Evolutionary conservation across 2,329 filamentous ascomycete genomes (phyloP).

Genomic region (Phialophora macrospora): DNA sequence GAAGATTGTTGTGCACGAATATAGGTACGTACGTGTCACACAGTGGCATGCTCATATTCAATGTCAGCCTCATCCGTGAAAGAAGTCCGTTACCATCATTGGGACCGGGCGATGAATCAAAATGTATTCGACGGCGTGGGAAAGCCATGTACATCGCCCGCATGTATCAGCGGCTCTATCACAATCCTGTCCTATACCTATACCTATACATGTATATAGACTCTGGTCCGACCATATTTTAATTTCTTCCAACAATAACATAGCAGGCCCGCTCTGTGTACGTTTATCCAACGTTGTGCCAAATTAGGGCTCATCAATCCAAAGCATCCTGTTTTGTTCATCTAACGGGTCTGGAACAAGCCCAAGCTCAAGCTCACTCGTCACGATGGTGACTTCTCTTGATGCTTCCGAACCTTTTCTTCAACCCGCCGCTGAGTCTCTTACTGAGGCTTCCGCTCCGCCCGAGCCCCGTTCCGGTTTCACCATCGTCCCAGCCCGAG

Average conservation of each 20-base stretch:
- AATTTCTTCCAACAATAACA: not conserved
- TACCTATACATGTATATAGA: not conserved
- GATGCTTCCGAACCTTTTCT: slow-evolving; percentile 38
- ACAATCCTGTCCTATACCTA: not conserved
- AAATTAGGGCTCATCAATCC: not conserved
- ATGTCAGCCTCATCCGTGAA: too few relatives aligned
- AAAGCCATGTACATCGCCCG: not conserved
- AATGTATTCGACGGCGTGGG: not conserved
- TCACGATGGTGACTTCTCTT: slow-evolving; percentile 30
- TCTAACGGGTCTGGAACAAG: not conserved
- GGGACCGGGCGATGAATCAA: not conserved
- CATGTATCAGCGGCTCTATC: not conserved
- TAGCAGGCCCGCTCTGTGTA: not conserved
- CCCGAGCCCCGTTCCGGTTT: slow-evolving; percentile 14
- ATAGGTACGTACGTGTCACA: too few relatives aligned
- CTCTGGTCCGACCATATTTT: not conserved
- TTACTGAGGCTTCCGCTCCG: slow-evolving; percentile 36
- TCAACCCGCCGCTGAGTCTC: slow-evolving; percentile 36
- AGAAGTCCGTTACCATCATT: too few relatives aligned
- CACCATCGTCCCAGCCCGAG: slow-evolving; percentile 29
- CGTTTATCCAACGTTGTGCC: not conserved
- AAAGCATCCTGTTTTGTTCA: not conserved
- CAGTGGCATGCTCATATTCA: too few relatives aligned
- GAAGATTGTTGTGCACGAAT: too few relatives aligned
- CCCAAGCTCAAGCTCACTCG: slow-evolving; percentile 1